These are phyloP conservation scores for Cystobasidium tubakii DNA, from an alignment of 768 basidiomycete species.

Conservation along the genomic window DNA sequence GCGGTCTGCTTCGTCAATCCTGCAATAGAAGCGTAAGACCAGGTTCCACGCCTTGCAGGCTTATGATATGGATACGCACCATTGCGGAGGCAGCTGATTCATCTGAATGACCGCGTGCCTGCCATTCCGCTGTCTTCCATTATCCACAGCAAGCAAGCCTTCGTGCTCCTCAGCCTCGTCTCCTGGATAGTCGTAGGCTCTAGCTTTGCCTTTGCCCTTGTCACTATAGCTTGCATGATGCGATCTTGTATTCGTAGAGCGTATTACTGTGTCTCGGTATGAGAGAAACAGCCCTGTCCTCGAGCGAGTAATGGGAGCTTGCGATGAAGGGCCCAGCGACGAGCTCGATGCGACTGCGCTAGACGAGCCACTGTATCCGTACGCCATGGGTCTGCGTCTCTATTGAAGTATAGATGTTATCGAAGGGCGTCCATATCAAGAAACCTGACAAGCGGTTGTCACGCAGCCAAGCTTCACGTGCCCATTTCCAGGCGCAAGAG, in stretches of 20 bases:
- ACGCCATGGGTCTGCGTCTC: not conserved
- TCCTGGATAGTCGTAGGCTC: constrained; percentile 57
- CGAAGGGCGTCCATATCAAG: no score
- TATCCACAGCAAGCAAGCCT: constrained; percentile 30
- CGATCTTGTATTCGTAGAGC: constrained; percentile 50
- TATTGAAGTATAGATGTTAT: no score
- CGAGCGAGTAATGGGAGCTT: constrained; percentile 59
- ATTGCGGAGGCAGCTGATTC: constrained; percentile 69
- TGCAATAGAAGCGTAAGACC: constrained; percentile 47
- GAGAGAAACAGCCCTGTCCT: constrained; percentile 89
- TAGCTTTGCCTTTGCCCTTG: constrained; percentile 49
- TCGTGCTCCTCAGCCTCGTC: constrained; percentile 55
- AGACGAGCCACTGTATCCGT: not conserved
- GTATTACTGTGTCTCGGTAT: constrained; percentile 65
- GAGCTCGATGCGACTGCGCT: constrained; percentile 3
- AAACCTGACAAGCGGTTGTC: no score
- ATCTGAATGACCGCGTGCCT: constrained; percentile 55
- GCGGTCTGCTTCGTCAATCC: constrained; percentile 89
- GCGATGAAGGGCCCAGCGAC: constrained; percentile 3
- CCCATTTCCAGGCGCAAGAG: not conserved
- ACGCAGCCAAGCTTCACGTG: not conserved
- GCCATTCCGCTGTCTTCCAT: constrained; percentile 10
- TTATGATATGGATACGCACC: constrained; percentile 55
- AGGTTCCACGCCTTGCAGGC: not conserved
- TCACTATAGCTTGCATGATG: constrained; percentile 31